phyloP scores from a whole-genome alignment of 352 stramenopile genomes.

The Phytophthora sojae region DNA sequence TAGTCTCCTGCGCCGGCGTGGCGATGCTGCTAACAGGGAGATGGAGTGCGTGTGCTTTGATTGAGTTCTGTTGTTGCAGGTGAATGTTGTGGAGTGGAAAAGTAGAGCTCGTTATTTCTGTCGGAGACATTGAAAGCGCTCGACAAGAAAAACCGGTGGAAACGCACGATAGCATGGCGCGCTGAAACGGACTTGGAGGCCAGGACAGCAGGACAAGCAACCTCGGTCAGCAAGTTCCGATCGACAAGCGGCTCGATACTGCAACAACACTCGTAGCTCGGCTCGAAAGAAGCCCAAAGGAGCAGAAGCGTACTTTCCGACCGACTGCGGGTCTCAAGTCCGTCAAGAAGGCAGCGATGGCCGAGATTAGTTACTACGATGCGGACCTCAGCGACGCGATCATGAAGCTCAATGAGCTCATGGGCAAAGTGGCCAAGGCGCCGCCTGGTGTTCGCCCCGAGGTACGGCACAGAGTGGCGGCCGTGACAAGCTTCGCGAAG shows the following conservation, averaged over 20 bases:
- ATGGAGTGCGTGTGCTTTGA: constrained; percentile 5
- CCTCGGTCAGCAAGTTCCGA: constrained; percentile 10
- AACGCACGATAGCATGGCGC: constrained; percentile 24
- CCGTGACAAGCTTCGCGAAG: background rate
- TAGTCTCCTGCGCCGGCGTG: background rate
- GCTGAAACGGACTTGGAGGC: constrained; percentile 33
- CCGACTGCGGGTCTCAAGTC: background rate
- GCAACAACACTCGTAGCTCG: background rate
- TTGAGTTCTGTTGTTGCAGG: background rate
- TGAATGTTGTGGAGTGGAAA: constrained; percentile 1
- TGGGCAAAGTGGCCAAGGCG: constrained; percentile 85
- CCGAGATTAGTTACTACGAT: constrained; percentile 91
- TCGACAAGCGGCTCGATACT: constrained; percentile 14
- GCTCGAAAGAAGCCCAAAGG: constrained; percentile 6
- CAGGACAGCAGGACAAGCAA: constrained; percentile 12
- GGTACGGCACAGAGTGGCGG: constrained; percentile 32
- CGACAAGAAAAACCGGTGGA: constrained; percentile 35
- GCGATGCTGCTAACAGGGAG: background rate
- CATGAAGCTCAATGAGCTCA: constrained; percentile 86
- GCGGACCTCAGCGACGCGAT: constrained; percentile 86
- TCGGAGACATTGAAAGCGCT: constrained; percentile 9
- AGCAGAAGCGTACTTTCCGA: constrained; percentile 15
- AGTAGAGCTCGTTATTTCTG: constrained; percentile 29
- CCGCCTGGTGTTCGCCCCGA: constrained; percentile 73
- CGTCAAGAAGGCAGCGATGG: constrained; percentile 48